Base-by-base conservation (phyloP, 768 basidiomycete species). In the Pulveroboletus sp. region DNA sequence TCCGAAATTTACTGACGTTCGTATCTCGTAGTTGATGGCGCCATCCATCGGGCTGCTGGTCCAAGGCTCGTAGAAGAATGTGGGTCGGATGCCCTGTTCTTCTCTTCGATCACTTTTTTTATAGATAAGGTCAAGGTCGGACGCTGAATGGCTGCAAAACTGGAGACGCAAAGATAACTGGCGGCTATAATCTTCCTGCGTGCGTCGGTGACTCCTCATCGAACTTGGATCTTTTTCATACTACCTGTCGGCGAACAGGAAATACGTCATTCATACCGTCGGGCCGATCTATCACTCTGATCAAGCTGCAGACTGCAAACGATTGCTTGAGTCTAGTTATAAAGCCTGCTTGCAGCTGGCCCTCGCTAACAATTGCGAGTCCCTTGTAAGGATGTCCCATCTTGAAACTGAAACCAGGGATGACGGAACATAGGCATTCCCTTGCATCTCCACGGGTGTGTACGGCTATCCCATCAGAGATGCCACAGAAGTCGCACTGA, bases 11-110 rank as follows among this genome's bases (percentile, higher is more conserved):
- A 29, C 21, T 8, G 25, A 45, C 21, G 25, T 27, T 49, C 31
- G 16, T 47, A 31, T 43, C 43, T 32, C 21, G 40, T 50, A 88
- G 90, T 92, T 36, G 89, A 92, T 60, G 89, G 89, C 4, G 87
- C 87, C 2, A 91, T 93, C 38, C 90, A 92, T 64, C 62, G 63
- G 20, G 87, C 86, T 11, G 90, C 90, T 21, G 90, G 90, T 11
- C 75, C 67, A 5, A 69, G 75, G 43, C 74, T 90, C 5, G 52
- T 81, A 0, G 73, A 77, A 51, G 90, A 91, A 79, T 91, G 90
- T 86, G 57, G 48, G 78, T 66, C 24, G 41, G 5, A 43, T 31
- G 27, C 6, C 19, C 21, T 40, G 31, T 40, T 43, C 47, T 3
- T 29, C 16, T 35, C 25, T 53, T 21, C 17, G 20, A n/a, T 38